Percentiles rank a stretch among this genome's conserved stretches.
Evolutionary conservation across 768 basidiomycete genomes (phyloP).

Genomic region (Suillus subalutaceus): DNA sequence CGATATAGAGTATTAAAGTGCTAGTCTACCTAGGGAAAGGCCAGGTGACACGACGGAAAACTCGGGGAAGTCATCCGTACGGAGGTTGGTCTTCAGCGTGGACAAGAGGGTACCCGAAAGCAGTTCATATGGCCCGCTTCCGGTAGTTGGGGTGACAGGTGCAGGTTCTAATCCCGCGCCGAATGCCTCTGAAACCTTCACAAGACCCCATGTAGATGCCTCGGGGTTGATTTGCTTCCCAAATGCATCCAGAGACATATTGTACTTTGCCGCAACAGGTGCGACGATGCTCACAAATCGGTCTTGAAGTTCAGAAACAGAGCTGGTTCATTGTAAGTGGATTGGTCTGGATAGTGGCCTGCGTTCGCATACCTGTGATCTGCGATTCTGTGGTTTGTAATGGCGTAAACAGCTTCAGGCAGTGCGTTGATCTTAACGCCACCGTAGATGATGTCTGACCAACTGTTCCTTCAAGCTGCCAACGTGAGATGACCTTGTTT

Average conservation of each 20-base stretch:
- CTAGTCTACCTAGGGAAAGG: constrained; percentile 21
- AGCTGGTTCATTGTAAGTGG: constrained; percentile 9
- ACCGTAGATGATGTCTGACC: constrained; percentile 45
- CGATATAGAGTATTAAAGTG: constrained; percentile 7
- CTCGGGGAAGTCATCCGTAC: constrained; percentile 24
- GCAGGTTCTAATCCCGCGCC: constrained; percentile 40
- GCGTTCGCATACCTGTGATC: constrained; percentile 29
- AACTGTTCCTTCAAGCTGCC: constrained; percentile 25
- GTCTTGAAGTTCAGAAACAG: constrained; percentile 15
- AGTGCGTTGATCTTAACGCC: constrained; percentile 50
- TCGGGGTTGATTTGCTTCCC: constrained; percentile 32
- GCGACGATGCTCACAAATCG: constrained; percentile 15
- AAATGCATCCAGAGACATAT: constrained; percentile 45
- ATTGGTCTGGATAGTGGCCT: not conserved
- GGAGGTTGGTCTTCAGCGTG: constrained; percentile 36
- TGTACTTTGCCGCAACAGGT: constrained; percentile 35
- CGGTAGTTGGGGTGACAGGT: constrained; percentile 42
- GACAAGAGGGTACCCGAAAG: constrained; percentile 48
- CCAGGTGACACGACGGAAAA: constrained; percentile 42
- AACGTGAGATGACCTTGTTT: constrained; percentile 32
- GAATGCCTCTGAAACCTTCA: constrained; percentile 42
- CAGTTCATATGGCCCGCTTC: constrained; percentile 41
- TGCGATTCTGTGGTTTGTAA: constrained; percentile 39
- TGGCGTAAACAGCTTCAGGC: constrained; percentile 42
- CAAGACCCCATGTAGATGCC: constrained; percentile 36